Conservation (phyloP, 345 rosid species). For the Moringa oleifera region DNA sequence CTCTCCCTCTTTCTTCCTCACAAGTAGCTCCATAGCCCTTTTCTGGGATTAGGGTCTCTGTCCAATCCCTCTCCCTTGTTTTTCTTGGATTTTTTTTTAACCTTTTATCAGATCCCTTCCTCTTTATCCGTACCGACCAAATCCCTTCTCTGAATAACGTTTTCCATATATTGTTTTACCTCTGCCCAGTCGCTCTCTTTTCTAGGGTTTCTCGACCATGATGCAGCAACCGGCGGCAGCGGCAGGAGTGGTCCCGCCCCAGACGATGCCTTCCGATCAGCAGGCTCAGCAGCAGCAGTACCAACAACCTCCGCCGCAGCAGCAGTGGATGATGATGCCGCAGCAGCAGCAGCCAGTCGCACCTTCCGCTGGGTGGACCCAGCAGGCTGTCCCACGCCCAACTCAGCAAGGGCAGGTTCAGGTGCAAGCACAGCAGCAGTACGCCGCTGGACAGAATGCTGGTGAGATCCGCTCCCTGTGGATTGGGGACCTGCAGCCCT, state of each 20-base stretch:
- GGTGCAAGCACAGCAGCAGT: conserved; percentile 28
- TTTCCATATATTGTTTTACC: not conserved
- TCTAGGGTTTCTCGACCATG: conserved; percentile 33
- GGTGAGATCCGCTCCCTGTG: conserved; percentile 74
- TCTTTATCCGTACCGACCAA: not conserved
- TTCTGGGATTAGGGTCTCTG: not conserved
- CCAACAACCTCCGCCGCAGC: conserved; percentile 36
- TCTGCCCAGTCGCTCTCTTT: too few relatives aligned
- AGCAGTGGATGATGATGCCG: conserved; percentile 59
- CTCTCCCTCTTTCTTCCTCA: too few relatives aligned
- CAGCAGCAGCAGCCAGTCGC: conserved; percentile 62
- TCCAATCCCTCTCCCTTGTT: not conserved
- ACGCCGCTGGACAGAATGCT: conserved; percentile 27
- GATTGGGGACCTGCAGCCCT: conserved; percentile 89
- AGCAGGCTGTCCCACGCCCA: conserved; percentile 65
- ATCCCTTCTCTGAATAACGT: not conserved
- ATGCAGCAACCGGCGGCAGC: conserved; percentile 80
- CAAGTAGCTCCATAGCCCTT: not conserved
- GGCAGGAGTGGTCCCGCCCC: conserved; percentile 35
- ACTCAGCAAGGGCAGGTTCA: conserved; percentile 30
- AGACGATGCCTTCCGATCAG: conserved; percentile 33
- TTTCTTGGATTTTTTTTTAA: not conserved
- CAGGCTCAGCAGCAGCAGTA: conserved; percentile 32
- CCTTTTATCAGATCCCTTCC: not conserved
- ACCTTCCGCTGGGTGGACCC: conserved; percentile 77